These are phyloP conservation scores for Erigeron canadensis DNA, from an alignment of 129 eudicot species.

Conservation along the genomic window DNA sequence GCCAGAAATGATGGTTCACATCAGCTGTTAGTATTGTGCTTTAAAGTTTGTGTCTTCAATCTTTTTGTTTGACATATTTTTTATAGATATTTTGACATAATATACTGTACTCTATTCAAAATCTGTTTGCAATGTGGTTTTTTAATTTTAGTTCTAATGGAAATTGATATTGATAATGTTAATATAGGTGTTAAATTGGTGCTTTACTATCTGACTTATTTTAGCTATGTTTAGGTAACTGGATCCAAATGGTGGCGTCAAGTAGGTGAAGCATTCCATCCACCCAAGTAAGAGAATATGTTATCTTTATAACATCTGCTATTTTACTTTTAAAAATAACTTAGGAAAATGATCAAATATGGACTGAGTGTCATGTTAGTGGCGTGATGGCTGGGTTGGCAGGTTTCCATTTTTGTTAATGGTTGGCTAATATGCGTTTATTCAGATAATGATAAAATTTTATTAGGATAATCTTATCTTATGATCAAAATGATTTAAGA, in stretches of 20 bases:
- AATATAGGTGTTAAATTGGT: not conserved
- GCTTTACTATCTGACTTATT: constrained; percentile 3
- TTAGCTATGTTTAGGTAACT: constrained; percentile 54
- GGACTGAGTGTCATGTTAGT: not conserved
- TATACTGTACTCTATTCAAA: not conserved
- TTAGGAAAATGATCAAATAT: not conserved
- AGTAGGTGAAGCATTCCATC: constrained; percentile 91
- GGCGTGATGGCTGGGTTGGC: not conserved
- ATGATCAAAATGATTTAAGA: not conserved
- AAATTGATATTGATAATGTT: constrained; percentile 12
- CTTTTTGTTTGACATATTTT: not conserved
- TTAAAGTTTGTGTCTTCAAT: not conserved
- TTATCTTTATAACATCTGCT: constrained; percentile 7
- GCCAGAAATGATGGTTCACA: not conserved
- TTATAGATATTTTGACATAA: not conserved
- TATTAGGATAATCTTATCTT: not conserved
- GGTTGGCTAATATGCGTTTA: not conserved
- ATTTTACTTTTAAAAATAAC: not conserved
- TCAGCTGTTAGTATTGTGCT: not conserved
- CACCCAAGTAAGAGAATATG: constrained; percentile 77
- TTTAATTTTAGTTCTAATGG: not conserved
- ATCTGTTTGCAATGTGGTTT: not conserved
- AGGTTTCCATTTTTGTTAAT: not conserved
- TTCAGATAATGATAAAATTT: too few species aligned
- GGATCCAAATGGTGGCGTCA: constrained; percentile 90